phyloP scores from a whole-genome alignment of 345 rosid genomes.

The Odontarrhena argentea region DNA sequence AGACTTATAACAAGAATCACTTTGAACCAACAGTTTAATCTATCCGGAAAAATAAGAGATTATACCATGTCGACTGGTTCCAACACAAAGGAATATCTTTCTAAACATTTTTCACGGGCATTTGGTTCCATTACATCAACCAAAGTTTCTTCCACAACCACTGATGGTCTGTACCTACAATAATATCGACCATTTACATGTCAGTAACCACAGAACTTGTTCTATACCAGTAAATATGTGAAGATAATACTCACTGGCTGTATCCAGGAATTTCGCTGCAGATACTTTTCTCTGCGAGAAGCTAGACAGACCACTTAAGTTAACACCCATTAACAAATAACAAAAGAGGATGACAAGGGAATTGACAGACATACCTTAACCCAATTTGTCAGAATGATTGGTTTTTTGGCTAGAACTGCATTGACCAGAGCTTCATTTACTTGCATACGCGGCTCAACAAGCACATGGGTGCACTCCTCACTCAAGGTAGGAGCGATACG shows the following conservation, averaged over 20 bases:
- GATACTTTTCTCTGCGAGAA: constrained; percentile 67
- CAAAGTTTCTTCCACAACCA: constrained; percentile 60
- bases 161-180: constrained; percentile 58
- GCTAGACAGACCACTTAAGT: constrained; percentile 50
- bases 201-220: constrained; percentile 30
- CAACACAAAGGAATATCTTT: constrained; percentile 68
- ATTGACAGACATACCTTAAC: constrained; percentile 56
- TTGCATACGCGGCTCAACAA: constrained; percentile 55
- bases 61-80: constrained; percentile 59
- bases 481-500: constrained; percentile 41
- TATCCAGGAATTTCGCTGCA: constrained; percentile 66
- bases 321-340: constrained; percentile 24
- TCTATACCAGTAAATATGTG: constrained; percentile 21
- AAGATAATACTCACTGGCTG: constrained; percentile 61
- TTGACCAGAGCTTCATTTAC: constrained; percentile 57
- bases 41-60: constrained; percentile 28
- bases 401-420: constrained; percentile 65
- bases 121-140: constrained; percentile 63
- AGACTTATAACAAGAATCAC: constrained; percentile 10
- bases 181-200: background rate
- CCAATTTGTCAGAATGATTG: constrained; percentile 59
- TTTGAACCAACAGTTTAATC: constrained; percentile 4
- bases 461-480: constrained; percentile 78
- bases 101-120: constrained; percentile 67
- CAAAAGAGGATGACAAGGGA: background rate